Conservation (phyloP, 2,329 filamentous ascomycete genomes). For the Aspergillus arachidicola region DNA sequence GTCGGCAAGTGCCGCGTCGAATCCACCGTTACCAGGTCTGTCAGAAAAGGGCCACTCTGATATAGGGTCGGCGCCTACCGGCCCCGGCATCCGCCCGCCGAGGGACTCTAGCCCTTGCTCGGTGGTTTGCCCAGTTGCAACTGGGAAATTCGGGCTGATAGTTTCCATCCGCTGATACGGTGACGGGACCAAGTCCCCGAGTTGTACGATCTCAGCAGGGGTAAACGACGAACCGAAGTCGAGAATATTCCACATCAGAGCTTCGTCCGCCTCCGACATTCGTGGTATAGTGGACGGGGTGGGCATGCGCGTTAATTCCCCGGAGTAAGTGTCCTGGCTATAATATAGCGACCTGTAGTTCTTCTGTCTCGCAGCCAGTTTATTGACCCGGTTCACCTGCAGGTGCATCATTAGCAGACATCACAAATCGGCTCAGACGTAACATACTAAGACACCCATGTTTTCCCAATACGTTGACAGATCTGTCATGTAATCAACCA, state of each 20-base stretch:
- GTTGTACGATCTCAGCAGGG: neutral
- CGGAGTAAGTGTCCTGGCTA: conserved; percentile 28
- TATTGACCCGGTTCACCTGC: conserved; percentile 23
- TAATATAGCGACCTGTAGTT: conserved; percentile 29
- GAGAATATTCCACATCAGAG: conserved; percentile 30
- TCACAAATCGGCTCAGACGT: no score
- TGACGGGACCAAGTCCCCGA: conserved; percentile 4
- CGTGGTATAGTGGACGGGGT: conserved; percentile 27
- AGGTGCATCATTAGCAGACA: neutral
- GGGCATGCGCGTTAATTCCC: conserved; percentile 27
- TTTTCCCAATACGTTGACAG: conserved; percentile 25
- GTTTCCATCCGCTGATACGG: neutral
- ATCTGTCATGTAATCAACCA: conserved; percentile 25
- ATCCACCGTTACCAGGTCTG: conserved; percentile 6
- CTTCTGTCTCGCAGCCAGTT: conserved; percentile 25
- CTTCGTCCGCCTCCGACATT: conserved; percentile 28
- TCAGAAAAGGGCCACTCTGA: conserved; percentile 23
- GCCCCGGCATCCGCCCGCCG: neutral
- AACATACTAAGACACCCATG: conserved; percentile 25
- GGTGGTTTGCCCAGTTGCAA: neutral
- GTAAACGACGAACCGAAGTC: conserved; percentile 24
- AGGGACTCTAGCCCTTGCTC: neutral
- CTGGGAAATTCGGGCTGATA: neutral
- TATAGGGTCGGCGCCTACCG: conserved; percentile 9
- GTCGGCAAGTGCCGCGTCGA: conserved; percentile 21